Conservation (phyloP, 306 rosid species). For the Biancaea sappan region DNA sequence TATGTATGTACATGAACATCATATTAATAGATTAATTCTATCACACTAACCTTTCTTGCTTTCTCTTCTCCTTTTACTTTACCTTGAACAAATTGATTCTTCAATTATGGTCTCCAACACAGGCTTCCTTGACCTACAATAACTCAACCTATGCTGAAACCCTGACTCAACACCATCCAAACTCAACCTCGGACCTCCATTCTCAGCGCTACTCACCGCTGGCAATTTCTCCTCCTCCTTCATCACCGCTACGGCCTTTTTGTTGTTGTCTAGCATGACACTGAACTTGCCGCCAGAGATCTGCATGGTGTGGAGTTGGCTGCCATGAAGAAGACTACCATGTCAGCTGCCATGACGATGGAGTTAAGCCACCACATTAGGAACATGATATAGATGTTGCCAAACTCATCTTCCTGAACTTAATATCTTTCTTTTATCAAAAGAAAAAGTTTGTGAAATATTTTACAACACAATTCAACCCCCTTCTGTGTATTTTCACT, state of each 20-base stretch:
- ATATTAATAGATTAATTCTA: not conserved
- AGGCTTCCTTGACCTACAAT: slow-evolving; percentile 73
- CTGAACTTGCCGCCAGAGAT: slow-evolving; percentile 38
- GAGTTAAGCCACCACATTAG: slow-evolving; percentile 62
- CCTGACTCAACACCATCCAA: slow-evolving; percentile 57
- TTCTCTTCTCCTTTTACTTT: not conserved
- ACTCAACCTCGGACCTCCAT: slow-evolving; percentile 50
- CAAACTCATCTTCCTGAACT: too few relatives aligned
- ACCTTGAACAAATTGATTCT: slow-evolving; percentile 46
- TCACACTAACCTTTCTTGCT: not conserved
- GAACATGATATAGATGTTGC: slow-evolving; percentile 60
- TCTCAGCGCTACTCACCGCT: too few relatives aligned
- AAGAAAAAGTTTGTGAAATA: too few relatives aligned
- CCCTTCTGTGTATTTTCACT: too few relatives aligned
- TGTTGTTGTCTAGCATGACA: slow-evolving; percentile 32
- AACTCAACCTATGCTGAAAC: slow-evolving; percentile 46
- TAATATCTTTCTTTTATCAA: too few relatives aligned
- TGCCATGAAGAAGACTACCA: slow-evolving; percentile 54
- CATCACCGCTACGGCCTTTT: not conserved
- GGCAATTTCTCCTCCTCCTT: slow-evolving; percentile 1
- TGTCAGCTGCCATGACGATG: slow-evolving; percentile 56
- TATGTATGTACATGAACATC: not conserved
- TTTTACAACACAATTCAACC: too few relatives aligned
- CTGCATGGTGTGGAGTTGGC: slow-evolving; percentile 61
- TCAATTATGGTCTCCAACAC: slow-evolving; percentile 70